These are phyloP conservation scores for Phytomonas francai DNA, from an alignment of 208 protist genomes.

Conservation along the genomic window DNA sequence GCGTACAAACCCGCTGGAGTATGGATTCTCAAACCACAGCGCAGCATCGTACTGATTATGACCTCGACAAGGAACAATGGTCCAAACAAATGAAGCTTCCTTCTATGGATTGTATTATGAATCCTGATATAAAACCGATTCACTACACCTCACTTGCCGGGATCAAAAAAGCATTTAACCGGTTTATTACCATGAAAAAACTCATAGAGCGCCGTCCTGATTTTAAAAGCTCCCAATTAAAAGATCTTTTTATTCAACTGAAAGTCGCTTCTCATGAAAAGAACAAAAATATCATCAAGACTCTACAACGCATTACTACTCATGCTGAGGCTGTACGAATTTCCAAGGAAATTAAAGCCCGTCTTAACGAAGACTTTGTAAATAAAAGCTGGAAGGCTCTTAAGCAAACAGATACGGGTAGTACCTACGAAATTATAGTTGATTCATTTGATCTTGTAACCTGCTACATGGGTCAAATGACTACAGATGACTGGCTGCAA, in stretches of 20 bases:
- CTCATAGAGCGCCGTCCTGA: conserved; percentile 78
- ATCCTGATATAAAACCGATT: conserved; percentile 79
- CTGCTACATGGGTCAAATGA: conserved; percentile 88
- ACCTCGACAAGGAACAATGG: conserved; percentile 91
- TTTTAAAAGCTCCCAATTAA: conserved; percentile 57
- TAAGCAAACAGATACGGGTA: conserved; percentile 42
- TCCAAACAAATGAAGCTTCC: conserved; percentile 89
- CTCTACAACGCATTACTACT: conserved; percentile 77
- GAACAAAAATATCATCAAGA: conserved; percentile 49
- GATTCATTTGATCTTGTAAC: conserved; percentile 79
- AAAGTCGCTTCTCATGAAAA: conserved; percentile 61
- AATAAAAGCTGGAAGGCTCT: conserved; percentile 87
- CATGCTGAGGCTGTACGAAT: conserved; percentile 84
- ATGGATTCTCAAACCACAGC: conserved; percentile 57
- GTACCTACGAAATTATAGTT: conserved; percentile 80
- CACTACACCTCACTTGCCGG: conserved; percentile 71
- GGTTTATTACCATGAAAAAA: conserved; percentile 86
- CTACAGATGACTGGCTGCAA: conserved; percentile 86
- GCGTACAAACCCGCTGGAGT: conserved; percentile 79
- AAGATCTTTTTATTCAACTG: conserved; percentile 68
- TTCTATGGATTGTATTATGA: conserved; percentile 90
- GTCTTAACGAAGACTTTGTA: conserved; percentile 78
- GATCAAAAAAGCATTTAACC: conserved; percentile 60
- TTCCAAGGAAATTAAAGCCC: conserved; percentile 60
- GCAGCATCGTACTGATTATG: conserved; percentile 83